Conservation (phyloP, 192 early-diverging fungal species). For the Backusella westeae region DNA sequence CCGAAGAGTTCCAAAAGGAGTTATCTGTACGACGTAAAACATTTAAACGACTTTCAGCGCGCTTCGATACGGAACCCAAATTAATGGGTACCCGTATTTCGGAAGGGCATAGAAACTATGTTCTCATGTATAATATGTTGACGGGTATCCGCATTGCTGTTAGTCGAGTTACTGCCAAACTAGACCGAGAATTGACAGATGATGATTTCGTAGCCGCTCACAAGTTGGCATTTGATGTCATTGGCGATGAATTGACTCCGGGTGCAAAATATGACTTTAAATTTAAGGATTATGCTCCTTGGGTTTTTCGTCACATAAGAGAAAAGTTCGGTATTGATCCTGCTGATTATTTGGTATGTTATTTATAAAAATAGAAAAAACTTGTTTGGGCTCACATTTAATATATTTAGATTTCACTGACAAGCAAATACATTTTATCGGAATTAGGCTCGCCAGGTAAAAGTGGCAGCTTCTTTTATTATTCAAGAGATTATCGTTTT, state of each 20-base stretch:
- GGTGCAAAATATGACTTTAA: too few species aligned
- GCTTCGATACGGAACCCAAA: too few species aligned
- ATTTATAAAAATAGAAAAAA: constrained; percentile 64
- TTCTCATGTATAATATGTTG: constrained; percentile 98
- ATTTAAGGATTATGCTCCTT: constrained; percentile 47
- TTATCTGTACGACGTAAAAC: too few species aligned
- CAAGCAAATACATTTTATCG: too few species aligned
- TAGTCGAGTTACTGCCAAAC: constrained; percentile 85
- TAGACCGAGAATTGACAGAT: constrained; percentile 61
- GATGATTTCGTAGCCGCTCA: constrained; percentile 76
- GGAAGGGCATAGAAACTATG: constrained; percentile 91
- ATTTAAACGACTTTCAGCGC: too few species aligned
- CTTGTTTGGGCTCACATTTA: too few species aligned
- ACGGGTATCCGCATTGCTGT: constrained; percentile 94
- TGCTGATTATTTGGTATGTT: constrained; percentile 79
- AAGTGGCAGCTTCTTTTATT: too few species aligned
- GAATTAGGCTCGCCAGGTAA: too few species aligned
- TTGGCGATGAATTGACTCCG: too few species aligned
- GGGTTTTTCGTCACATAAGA: constrained; percentile 92
- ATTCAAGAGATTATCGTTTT: constrained; percentile 80
- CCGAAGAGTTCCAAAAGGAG: too few species aligned
- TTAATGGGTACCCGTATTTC: constrained; percentile 67
- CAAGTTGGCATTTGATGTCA: too few species aligned
- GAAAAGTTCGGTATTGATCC: constrained; percentile 57
- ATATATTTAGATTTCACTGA: too few species aligned